Base-by-base conservation (phyloP, 192 early-diverging fungal species). In the Coemansia sp. region DNA sequence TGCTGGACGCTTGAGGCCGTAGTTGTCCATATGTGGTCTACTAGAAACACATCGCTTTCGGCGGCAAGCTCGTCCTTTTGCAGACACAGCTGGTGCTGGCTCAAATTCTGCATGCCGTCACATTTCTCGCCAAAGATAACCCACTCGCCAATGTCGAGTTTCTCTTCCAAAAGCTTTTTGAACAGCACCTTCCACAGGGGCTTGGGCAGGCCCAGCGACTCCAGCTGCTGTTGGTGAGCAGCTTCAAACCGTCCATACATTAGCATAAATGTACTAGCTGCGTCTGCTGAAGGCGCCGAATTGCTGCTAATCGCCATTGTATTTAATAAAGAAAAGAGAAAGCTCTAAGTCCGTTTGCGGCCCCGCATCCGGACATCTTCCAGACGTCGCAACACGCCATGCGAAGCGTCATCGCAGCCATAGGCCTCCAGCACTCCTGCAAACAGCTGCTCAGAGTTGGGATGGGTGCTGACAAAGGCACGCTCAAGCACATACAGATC, bases 401-500 rank as follows among this genome's bases (percentile, higher is more conserved):
- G 58, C 37, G 86, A 85, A 10, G 82, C 79, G 36, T 86, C 80
- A 52, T 84, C 87, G 50, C 75, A 48, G 33, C 56, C 70, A 59
- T 97, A 97, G 18, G 69, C 63, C 20, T 84, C 73, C 23, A 97
- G 67, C 12, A 97, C 89, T 5, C 59, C 52, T 3, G 81, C 79
- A 80, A 97, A 91, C 86, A 92, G 66, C 49, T 57, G 47, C 57
- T 92, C 86, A 13, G 90, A 84, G 28, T 90, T 82, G 9, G 93
- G 92, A 77, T 99, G 97, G 6, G 95, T 97, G 69, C 93, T 95
- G 6, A 81, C 61, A 57, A 99, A 87, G 2, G 94, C 90, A 16
- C 92, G 76, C 68, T 99, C 94, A 16, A 99, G 83, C n/a, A 99
- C 97, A 79, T 99, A 99, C 41, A 99, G 81, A 80, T 99, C 97